Conservation (phyloP, 148 eudicot species). For the Fagopyrum tataricum region DNA sequence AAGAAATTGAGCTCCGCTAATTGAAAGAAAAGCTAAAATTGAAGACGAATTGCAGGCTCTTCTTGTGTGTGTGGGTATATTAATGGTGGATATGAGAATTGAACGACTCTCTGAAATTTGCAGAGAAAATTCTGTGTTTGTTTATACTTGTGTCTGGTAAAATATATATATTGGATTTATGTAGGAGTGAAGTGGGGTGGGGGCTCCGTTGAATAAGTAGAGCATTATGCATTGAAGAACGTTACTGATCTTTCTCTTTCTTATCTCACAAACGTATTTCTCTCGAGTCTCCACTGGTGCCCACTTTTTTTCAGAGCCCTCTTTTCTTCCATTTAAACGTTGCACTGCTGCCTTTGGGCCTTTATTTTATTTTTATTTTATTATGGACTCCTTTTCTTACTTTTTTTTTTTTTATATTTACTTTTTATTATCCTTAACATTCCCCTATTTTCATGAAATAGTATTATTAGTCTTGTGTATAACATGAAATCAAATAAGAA, state of each 20-base stretch:
- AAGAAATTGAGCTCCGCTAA: not conserved
- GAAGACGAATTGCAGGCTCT: not conserved
- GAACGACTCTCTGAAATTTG: not conserved
- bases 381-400: not conserved
- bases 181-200: not conserved
- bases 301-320: not conserved
- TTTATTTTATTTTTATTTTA: not conserved
- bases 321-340: not conserved
- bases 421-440: too few relatives aligned
- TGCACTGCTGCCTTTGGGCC: not conserved
- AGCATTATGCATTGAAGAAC: not conserved
- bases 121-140: conserved; percentile 3
- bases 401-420: too few relatives aligned
- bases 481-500: too few relatives aligned
- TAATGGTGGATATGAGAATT: not conserved
- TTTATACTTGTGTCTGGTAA: too few relatives aligned
- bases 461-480: too few relatives aligned
- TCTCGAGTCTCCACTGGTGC: not conserved
- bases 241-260: not conserved
- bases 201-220: conserved; percentile 7
- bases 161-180: not conserved
- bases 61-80: too few relatives aligned
- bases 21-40: not conserved
- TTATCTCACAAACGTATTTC: not conserved
- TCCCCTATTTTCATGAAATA: too few relatives aligned